These are phyloP conservation scores for Sistotremastrum niveocremeum DNA, from an alignment of 768 basidiomycete genomes.

Conservation along the genomic window DNA sequence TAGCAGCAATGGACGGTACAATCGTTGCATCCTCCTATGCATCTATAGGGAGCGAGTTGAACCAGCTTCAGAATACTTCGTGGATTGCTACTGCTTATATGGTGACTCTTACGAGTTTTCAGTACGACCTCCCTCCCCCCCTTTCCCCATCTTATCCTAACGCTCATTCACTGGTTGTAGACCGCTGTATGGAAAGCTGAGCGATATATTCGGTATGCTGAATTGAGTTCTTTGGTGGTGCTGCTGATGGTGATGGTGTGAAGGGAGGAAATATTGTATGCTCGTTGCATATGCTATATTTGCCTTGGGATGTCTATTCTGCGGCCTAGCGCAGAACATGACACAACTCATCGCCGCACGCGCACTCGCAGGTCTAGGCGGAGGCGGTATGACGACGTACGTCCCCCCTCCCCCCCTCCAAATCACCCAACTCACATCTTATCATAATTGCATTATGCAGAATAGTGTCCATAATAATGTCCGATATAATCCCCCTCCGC, in stretches of 20 bases:
- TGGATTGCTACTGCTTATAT: slow-evolving; percentile 57
- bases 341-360: slow-evolving; percentile 38
- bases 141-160: too few relatives aligned
- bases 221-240: not conserved
- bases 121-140: slow-evolving; percentile 21
- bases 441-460: slow-evolving; percentile 16
- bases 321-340: slow-evolving; percentile 41
- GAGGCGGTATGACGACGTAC: slow-evolving; percentile 51
- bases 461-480: slow-evolving; percentile 50
- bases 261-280: slow-evolving; percentile 38
- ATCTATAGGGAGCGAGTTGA: slow-evolving; percentile 41
- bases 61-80: slow-evolving; percentile 49
- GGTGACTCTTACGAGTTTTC: slow-evolving; percentile 41
- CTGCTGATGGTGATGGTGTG: not conserved
- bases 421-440: not conserved
- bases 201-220: slow-evolving; percentile 40
- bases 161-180: too few relatives aligned
- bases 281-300: slow-evolving; percentile 42
- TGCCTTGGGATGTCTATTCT: slow-evolving; percentile 37
- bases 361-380: slow-evolving; percentile 45
- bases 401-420: too few relatives aligned
- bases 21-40: slow-evolving; percentile 40
- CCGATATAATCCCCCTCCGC: slow-evolving; percentile 49
- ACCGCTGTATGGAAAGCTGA: slow-evolving; percentile 47
- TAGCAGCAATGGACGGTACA: slow-evolving; percentile 36